Evolutionary conservation across 2,329 filamentous ascomycete genomes (phyloP), one percentile per base, ranked within the genome.

Genomic region (Blastomyces gilchristii): DNA sequence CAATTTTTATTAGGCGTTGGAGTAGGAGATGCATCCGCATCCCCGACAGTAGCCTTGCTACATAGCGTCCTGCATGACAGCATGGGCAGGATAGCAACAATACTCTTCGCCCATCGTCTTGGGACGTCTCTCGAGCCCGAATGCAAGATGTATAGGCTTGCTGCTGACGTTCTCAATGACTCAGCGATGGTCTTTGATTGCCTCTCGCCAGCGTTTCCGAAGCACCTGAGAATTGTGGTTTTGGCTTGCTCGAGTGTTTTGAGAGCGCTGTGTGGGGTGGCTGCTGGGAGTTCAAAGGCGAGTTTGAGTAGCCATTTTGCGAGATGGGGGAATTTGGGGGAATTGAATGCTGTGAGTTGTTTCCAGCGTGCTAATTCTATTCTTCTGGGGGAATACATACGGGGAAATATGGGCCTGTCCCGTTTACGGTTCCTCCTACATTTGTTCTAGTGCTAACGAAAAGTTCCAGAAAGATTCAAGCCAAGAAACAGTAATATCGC

Each of bases 241-340:
- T 76, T 89, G 60, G 84, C 85, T 68, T 74, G 81, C 31, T 83
- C 82, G 31, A 87, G 85, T 65, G 79, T 87, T 9, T 75, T 89
- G 62, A 76, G 86, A 50, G 82, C 85, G 0, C 77, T 97, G 0
- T 97, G 94, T 71, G 94, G 93, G 34, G 91, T 97, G 5, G 90
- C 93, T 0, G 93, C 91, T 0, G 91, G 89, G 14, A 91, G 90
- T 62, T 89, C 90, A 66, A 97, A 97, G 75, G 93, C 93, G 1
- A 92, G 89, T 65, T 77, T 99, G 68, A 94, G 90, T 72, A 89
- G 90, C 12, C 94, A 99, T 76, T 97, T 99, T 79, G 91, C 93
- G 9, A 85, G 82, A 68, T 86, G 86, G 72, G 90, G 91, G 47
- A 97, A 97, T 73, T 77, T 97, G 54, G 93, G 90, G 1, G 93